Base-by-base conservation (phyloP, 768 basidiomycete genomes). In the Russula emetica region DNA sequence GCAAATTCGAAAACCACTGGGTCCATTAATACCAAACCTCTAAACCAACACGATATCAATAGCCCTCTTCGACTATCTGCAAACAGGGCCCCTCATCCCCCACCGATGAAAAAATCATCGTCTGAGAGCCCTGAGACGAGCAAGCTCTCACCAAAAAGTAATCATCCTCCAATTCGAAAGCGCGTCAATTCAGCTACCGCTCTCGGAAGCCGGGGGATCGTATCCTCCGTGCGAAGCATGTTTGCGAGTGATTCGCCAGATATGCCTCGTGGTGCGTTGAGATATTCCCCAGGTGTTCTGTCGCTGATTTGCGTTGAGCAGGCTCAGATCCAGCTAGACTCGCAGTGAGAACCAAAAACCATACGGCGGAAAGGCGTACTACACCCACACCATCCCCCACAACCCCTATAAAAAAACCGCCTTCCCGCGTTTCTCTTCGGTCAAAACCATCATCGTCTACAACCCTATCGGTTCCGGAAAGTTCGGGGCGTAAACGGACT, bases 1-100 rank as follows among this genome's bases (percentile, higher is more conserved):
- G 56, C 70, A 45, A 64, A 51, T 53, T 71, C 71, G 26, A 67
- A 72, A 63, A 63, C 67, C 5, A 61, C 65, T 16, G 60, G 69
- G 5, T 74, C 78, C 7, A 69, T 73, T 9, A 69, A 72, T 9
- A 68, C 74, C 76, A 70, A 64, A 72, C 68, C 44, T 6, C 51
- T 57, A 16, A 58, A 55, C 47, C 66, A 47, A 11, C 57, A 67
- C 22, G 68, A 69, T 28, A 53, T 58, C 8, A 60, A 56, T 47
- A 67, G 55, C 28, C 62, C 62, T 5, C 60, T 60, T 22, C 58
- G 62, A 36, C 49, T 60, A 10, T 55, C 66, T n/a, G n/a, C 40
- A 28, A 52, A 26, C 28, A 69, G 52, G 34, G 55, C 30, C 20
- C 44, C 44, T 8, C 14, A 45, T 38, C 28, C 57, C 44, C 42